phyloP scores from a whole-genome alignment of 345 rosid genomes.

The Xanthoceras sorbifolium region DNA sequence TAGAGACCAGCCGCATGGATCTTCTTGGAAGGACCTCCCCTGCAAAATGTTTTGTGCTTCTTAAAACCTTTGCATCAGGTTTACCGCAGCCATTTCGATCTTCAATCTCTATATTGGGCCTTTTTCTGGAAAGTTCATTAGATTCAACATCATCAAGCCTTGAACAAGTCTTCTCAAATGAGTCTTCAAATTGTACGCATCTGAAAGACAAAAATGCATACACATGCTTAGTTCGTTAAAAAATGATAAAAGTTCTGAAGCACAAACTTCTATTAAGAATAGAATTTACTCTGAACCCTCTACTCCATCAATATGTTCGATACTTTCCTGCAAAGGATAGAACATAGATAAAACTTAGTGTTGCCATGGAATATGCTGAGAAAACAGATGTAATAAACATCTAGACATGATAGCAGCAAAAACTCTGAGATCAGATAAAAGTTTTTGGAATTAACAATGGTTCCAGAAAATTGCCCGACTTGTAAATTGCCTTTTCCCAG shows the following conservation, averaged over 20 bases:
- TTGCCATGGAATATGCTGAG: conserved; percentile 13
- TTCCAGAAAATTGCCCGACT: neutral
- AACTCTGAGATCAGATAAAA: neutral
- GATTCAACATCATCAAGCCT: conserved; percentile 30
- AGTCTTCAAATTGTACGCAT: conserved; percentile 40
- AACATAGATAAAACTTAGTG: conserved; percentile 18
- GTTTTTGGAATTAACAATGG: neutral
- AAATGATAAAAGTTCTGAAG: neutral
- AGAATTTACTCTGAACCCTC: conserved; percentile 58
- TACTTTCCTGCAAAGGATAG: conserved; percentile 61
- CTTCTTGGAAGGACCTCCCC: conserved; percentile 52
- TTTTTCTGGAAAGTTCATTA: conserved; percentile 31
- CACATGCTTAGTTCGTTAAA: conserved; percentile 14
- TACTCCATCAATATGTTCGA: conserved; percentile 46
- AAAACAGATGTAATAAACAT: neutral
- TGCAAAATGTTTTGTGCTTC: conserved; percentile 34
- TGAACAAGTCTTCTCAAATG: conserved; percentile 30
- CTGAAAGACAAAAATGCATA: conserved; percentile 34
- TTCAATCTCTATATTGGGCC: conserved; percentile 25
- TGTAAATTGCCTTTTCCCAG: neutral
- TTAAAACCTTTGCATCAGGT: conserved; percentile 34
- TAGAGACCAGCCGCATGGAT: conserved; percentile 59
- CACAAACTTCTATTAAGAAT: conserved; percentile 16
- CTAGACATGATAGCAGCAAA: conserved; percentile 5
- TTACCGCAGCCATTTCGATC: conserved; percentile 22